phyloP scores from a whole-genome alignment of 1,284 basidiomycete genomes.

The Porodaedalea pini region DNA sequence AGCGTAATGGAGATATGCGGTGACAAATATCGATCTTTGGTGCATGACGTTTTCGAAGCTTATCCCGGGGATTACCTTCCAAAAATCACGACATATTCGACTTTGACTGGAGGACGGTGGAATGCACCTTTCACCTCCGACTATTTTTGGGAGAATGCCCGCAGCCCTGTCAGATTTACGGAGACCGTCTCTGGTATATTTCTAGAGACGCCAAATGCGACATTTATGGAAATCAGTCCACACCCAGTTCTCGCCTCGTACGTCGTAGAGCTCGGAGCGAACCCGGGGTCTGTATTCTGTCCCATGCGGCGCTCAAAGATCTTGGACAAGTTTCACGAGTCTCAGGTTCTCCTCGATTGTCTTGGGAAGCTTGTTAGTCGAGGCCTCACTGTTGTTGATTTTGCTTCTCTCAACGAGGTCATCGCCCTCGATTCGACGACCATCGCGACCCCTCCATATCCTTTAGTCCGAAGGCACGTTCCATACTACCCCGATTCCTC shows the following conservation, averaged over 20 bases:
- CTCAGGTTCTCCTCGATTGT: constrained; percentile 26
- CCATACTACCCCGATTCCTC: constrained; percentile 20
- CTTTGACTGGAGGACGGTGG: constrained; percentile 26
- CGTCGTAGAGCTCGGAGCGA: constrained; percentile 26
- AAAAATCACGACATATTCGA: constrained; percentile 27
- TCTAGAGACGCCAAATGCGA: constrained; percentile 22
- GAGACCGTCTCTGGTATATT: constrained; percentile 26
- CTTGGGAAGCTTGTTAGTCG: constrained; percentile 21
- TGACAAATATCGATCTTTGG: constrained; percentile 24
- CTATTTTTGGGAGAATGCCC: constrained; percentile 37
- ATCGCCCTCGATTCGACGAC: neutral
- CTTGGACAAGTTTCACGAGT: constrained; percentile 22
- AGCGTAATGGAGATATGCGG: constrained; percentile 33
- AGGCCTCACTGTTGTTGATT: neutral
- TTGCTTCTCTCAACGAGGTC: constrained; percentile 24
- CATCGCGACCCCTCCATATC: constrained; percentile 20
- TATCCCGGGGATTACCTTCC: constrained; percentile 22
- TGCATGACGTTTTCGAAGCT: constrained; percentile 30
- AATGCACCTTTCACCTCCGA: constrained; percentile 24
- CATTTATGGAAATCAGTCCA: constrained; percentile 34
- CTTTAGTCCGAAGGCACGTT: constrained; percentile 20
- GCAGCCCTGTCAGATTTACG: constrained; percentile 34
- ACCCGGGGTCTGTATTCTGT: constrained; percentile 26
- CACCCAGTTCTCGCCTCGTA: constrained; percentile 37
- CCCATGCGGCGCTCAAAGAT: constrained; percentile 31